These are phyloP conservation scores for Amanita brunnescens DNA, from an alignment of 768 basidiomycete genomes.

Conservation along the genomic window DNA sequence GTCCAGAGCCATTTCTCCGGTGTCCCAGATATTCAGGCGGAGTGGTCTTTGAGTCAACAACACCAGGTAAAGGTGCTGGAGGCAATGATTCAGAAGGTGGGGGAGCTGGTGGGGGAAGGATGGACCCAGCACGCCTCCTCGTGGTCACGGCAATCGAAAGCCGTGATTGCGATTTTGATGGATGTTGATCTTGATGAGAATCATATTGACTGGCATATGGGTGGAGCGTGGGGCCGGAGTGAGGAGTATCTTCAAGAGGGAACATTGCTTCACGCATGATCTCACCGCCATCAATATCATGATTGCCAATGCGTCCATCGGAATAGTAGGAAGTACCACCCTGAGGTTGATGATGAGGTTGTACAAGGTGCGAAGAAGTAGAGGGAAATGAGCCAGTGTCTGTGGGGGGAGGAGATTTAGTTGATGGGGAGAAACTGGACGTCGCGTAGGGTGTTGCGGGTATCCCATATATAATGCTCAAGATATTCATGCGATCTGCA, in stretches of 20 bases:
- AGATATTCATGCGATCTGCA: constrained; percentile 88
- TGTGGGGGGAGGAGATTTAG: constrained; percentile 20
- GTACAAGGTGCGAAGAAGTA: constrained; percentile 22
- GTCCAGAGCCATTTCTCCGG: constrained; percentile 45
- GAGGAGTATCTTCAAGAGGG: constrained; percentile 5
- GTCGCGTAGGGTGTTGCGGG: constrained; percentile 63
- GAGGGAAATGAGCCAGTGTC: constrained; percentile 43
- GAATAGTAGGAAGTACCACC: constrained; percentile 30
- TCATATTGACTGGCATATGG: constrained; percentile 48
- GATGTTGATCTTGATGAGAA: constrained; percentile 18
- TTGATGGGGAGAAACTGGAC: constrained; percentile 32
- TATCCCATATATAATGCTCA: constrained; percentile 84
- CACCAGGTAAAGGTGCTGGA: constrained; percentile 38
- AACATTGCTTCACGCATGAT: constrained; percentile 8
- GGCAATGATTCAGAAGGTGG: constrained; percentile 56
- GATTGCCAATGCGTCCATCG: constrained; percentile 15
- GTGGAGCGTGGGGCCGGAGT: constrained; percentile 21
- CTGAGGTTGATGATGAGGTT: constrained; percentile 30
- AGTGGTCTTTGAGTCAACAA: constrained; percentile 21
- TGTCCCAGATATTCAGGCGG: constrained; percentile 31
- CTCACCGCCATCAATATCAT: constrained; percentile 16
- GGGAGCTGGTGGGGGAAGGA: constrained; percentile 56
- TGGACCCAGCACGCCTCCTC: constrained; percentile 40
- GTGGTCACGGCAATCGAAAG: neutral
- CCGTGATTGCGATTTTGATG: neutral